These are phyloP conservation scores for Yamadazyma kitorensis DNA, from an alignment of 805 yeast species.

Conservation along the genomic window DNA sequence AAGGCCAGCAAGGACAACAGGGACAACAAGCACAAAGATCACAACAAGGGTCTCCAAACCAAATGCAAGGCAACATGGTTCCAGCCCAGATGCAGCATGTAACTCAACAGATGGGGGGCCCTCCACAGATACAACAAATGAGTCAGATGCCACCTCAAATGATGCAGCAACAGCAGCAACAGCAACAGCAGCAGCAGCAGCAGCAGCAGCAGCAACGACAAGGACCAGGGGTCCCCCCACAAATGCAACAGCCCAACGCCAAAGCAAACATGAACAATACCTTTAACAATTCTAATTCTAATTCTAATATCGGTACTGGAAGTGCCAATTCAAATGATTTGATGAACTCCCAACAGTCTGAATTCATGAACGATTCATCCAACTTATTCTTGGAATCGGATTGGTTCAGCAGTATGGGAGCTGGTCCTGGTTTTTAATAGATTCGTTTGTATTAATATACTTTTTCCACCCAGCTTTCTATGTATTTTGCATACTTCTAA, in stretches of 20 bases:
- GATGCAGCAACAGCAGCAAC: conserved; percentile 7
- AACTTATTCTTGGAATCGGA: conserved; percentile 18
- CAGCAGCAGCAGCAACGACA: conserved; percentile 5
- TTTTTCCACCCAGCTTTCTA: too few relatives aligned
- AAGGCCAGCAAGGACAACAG: conserved; percentile 9
- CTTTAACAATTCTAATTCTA: too few relatives aligned
- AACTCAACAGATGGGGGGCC: conserved; percentile 8
- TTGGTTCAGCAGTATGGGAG: conserved; percentile 32
- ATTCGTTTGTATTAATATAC: too few relatives aligned
- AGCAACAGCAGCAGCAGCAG: conserved; percentile 5
- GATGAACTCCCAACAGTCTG: too few relatives aligned
- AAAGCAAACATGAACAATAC: background rate
- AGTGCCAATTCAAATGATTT: conserved; percentile 3
- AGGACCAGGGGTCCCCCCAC: conserved; percentile 5
- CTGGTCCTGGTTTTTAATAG: conserved; percentile 29
- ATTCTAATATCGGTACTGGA: too few relatives aligned
- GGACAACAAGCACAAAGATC: conserved; percentile 5
- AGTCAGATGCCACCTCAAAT: conserved; percentile 2
- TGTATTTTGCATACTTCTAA: too few relatives aligned
- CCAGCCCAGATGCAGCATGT: background rate
- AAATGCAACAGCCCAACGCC: conserved; percentile 4
- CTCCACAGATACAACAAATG: background rate
- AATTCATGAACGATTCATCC: conserved; percentile 9
- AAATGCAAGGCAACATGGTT: background rate
- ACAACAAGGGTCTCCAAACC: conserved; percentile 4